Conservation (phyloP, 352 stramenopile species). For the Peronospora farinosa region DNA sequence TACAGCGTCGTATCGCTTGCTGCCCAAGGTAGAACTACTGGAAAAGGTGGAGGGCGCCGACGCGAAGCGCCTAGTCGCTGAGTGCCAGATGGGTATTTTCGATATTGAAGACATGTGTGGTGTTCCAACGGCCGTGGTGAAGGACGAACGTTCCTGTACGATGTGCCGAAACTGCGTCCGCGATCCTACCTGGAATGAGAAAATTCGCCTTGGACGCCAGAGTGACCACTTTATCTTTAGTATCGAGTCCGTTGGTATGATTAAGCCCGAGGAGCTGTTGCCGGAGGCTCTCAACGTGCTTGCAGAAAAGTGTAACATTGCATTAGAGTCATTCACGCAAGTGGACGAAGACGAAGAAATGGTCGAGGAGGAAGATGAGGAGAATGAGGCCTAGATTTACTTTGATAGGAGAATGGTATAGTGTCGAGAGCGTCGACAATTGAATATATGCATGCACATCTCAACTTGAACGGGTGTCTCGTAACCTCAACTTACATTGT, state of each 20-base stretch:
- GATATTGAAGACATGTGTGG: conserved; percentile 89
- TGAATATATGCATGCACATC: conserved; percentile 34
- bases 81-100: conserved; percentile 81
- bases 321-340: conserved; percentile 73
- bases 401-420: conserved; percentile 20
- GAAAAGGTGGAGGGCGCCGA: conserved; percentile 57
- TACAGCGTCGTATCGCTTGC: conserved; percentile 92
- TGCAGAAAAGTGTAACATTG: conserved; percentile 75
- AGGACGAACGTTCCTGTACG: conserved; percentile 85
- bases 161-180: conserved; percentile 97
- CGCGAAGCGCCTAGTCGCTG: conserved; percentile 51
- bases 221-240: conserved; percentile 96
- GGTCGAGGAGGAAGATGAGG: conserved; percentile 36
- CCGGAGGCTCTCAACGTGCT: conserved; percentile 76
- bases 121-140: conserved; percentile 70
- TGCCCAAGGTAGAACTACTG: conserved; percentile 79
- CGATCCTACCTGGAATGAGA: conserved; percentile 75
- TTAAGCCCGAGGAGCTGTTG: conserved; percentile 77
- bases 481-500: conserved; percentile 1
- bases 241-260: conserved; percentile 82
- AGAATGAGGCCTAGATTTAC: conserved; percentile 48
- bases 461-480: conserved; percentile 2
- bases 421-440: conserved; percentile 4
- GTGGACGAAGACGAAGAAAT: conserved; percentile 48
- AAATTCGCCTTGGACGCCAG: conserved; percentile 87